phyloP scores from a whole-genome alignment of 148 eudicot species.

The Gaultheria prostrata region DNA sequence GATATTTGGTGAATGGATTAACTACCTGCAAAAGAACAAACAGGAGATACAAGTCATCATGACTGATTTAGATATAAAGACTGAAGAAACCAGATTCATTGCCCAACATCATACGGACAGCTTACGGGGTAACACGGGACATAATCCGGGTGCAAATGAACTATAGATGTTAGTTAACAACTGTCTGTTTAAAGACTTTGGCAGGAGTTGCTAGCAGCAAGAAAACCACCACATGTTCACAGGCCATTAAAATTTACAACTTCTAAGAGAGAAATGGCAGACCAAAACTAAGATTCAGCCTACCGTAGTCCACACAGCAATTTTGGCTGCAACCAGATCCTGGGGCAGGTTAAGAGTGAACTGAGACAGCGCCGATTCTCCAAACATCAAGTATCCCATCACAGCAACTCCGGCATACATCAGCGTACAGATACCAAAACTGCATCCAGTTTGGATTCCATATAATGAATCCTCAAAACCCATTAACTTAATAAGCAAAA shows the following conservation, averaged over 20 bases:
- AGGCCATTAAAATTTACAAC: neutral
- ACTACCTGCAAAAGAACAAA: slow-evolving; percentile 69
- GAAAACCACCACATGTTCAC: neutral
- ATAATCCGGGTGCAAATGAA: too few species aligned
- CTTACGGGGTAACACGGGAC: too few species aligned
- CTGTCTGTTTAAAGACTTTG: neutral
- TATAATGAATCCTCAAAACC: neutral
- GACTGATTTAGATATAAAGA: neutral
- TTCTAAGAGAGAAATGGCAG: neutral
- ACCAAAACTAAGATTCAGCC: slow-evolving; percentile 7
- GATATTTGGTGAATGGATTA: slow-evolving; percentile 99
- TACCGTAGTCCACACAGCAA: slow-evolving; percentile 98
- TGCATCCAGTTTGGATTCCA: slow-evolving; percentile 30
- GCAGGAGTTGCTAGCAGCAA: neutral
- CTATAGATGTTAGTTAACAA: too few species aligned
- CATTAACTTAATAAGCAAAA: neutral
- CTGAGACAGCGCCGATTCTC: slow-evolving; percentile 74
- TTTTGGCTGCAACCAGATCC: slow-evolving; percentile 64
- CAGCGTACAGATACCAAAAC: slow-evolving; percentile 69
- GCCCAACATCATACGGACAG: neutral
- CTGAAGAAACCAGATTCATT: neutral
- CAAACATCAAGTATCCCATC: slow-evolving; percentile 85
- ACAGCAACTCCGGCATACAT: slow-evolving; percentile 82
- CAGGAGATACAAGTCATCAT: neutral
- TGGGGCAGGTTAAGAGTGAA: slow-evolving; percentile 88